Conservation (phyloP, 164 flowering plant genomes). For the Annona cherimola region DNA sequence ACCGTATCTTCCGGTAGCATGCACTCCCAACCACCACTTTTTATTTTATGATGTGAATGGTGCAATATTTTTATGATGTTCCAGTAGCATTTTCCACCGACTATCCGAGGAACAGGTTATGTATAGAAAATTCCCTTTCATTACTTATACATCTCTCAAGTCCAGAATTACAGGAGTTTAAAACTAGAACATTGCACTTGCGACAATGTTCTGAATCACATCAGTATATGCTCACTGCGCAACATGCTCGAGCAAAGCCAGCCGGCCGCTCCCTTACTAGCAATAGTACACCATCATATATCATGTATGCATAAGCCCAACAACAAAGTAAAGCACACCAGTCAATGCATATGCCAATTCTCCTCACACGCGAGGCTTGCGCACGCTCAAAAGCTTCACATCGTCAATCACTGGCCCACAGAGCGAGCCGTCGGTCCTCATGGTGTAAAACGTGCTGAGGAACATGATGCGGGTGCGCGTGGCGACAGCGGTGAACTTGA, state of each 20-base stretch:
- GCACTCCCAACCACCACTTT: no score
- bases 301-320: background rate
- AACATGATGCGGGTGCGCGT: constrained; percentile 50
- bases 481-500: constrained; percentile 45
- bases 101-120: background rate
- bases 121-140: background rate
- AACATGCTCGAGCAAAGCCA: constrained; percentile 5
- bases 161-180: background rate
- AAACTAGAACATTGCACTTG: constrained; percentile 1
- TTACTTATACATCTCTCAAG: background rate
- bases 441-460: constrained; percentile 59
- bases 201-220: background rate
- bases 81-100: no score
- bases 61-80: no score
- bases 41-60: no score
- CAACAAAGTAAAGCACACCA: constrained; percentile 3
- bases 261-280: background rate
- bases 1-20: no score
- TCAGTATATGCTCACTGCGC: constrained; percentile 4
- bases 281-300: constrained; percentile 11
- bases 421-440: constrained; percentile 51
- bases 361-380: constrained; percentile 11
- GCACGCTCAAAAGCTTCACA: constrained; percentile 46
- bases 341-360: background rate
- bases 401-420: constrained; percentile 85